These are phyloP conservation scores for Diaporthe batatas DNA, from an alignment of 2,329 filamentous ascomycete genomes.

Conservation along the genomic window DNA sequence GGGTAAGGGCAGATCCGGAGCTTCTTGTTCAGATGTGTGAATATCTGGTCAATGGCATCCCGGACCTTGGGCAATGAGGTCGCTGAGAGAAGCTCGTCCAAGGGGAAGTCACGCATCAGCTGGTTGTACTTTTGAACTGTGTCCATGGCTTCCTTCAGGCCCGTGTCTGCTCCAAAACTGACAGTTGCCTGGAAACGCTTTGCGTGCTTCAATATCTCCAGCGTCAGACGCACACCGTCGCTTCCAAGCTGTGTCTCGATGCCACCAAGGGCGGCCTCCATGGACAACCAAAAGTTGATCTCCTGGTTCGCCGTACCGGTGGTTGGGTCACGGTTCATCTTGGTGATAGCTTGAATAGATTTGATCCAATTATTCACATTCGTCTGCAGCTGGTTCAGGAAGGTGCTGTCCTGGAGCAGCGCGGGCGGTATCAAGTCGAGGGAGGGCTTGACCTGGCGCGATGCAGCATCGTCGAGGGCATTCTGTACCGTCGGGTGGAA, in stretches of 20 bases:
- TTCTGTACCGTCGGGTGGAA: slow-evolving; percentile 90
- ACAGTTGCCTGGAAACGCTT: slow-evolving; percentile 98
- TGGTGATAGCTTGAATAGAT: slow-evolving; percentile 96
- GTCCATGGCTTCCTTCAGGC: slow-evolving; percentile 94
- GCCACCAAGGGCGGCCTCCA: slow-evolving; percentile 92
- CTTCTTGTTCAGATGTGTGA: slow-evolving; percentile 97
- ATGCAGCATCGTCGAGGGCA: slow-evolving; percentile 82
- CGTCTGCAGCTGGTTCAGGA: slow-evolving; percentile 93
- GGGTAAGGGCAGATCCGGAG: slow-evolving; percentile 96
- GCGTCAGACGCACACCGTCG: slow-evolving; percentile 88
- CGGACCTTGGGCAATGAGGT: slow-evolving; percentile 90
- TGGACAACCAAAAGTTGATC: slow-evolving; percentile 98
- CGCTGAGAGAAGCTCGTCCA: slow-evolving; percentile 94
- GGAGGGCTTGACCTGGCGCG: slow-evolving; percentile 75
- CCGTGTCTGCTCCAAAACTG: slow-evolving; percentile 96
- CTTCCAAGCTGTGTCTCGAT: slow-evolving; percentile 91
- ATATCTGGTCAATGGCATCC: slow-evolving; percentile 90
- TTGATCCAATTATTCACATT: slow-evolving; percentile 99
- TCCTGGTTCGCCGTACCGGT: slow-evolving; percentile 90
- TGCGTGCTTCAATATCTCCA: slow-evolving; percentile 95
- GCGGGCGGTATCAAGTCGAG: slow-evolving; percentile 82
- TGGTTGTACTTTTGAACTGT: slow-evolving; percentile 99
- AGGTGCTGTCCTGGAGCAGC: slow-evolving; percentile 88
- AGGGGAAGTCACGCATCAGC: slow-evolving; percentile 96
- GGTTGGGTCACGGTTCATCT: slow-evolving; percentile 86